phyloP scores from a whole-genome alignment of 495 filamentous ascomycete species.

The Xeromyces bisporus region DNA sequence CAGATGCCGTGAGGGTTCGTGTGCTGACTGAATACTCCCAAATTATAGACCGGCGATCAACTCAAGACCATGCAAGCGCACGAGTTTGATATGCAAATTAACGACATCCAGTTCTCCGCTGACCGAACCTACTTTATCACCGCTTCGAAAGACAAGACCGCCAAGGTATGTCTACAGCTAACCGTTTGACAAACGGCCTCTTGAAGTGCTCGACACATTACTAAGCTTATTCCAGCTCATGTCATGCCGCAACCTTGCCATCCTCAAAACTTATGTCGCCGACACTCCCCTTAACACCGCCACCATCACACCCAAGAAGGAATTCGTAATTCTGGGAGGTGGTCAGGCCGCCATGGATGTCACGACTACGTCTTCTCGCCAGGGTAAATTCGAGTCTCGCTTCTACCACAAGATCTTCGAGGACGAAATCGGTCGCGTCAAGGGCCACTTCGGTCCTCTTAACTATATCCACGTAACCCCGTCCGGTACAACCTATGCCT shows the following conservation, averaged over 20 bases:
- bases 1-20: no score
- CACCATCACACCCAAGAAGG: conserved; percentile 81
- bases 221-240: conserved; percentile 49
- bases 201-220: no score
- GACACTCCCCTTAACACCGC: conserved; percentile 97
- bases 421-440: conserved; percentile 92
- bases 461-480: conserved; percentile 84
- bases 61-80: conserved; percentile 64
- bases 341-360: conserved; percentile 98
- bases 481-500: conserved; percentile 75
- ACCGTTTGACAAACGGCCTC: no score
- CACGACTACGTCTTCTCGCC: conserved; percentile 81
- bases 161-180: conserved; percentile 56
- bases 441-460: conserved; percentile 91
- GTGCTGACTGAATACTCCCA: conserved; percentile 10
- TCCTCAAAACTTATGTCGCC: conserved; percentile 77
- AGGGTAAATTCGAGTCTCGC: conserved; percentile 96
- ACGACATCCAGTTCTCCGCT: conserved; percentile 82
- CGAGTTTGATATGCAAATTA: conserved; percentile 69
- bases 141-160: conserved; percentile 90
- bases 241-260: conserved; percentile 64
- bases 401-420: conserved; percentile 99
- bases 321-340: conserved; percentile 92
- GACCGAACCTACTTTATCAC: conserved; percentile 98
- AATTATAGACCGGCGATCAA: conserved; percentile 54